These are phyloP conservation scores for Xylaria sp. DNA, from an alignment of 2,329 filamentous ascomycete species.

Conservation along the genomic window DNA sequence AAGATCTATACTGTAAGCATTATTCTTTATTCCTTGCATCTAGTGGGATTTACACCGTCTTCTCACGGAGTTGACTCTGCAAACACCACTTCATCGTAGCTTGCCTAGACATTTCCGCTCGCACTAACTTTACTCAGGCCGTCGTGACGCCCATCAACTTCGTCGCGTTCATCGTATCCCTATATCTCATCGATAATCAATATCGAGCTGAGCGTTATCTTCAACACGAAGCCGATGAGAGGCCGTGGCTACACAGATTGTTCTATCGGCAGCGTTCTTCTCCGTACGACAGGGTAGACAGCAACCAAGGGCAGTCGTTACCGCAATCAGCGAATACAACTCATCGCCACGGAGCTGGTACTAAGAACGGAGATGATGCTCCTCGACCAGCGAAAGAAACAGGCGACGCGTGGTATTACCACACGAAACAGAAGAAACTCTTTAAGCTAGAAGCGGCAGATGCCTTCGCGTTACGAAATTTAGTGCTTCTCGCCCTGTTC, in stretches of 20 bases:
- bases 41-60: background rate
- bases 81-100: background rate
- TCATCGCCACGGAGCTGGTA: background rate
- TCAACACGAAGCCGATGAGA: constrained; percentile 25
- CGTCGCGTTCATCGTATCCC: constrained; percentile 71
- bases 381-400: constrained; percentile 27
- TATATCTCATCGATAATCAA: constrained; percentile 69
- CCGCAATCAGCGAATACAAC: constrained; percentile 9
- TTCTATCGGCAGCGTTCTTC: constrained; percentile 54
- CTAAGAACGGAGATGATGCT: constrained; percentile 14
- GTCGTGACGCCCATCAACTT: constrained; percentile 72
- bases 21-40: background rate
- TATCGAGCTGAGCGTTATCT: constrained; percentile 60
- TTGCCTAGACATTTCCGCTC: background rate
- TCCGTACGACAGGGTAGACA: constrained; percentile 51
- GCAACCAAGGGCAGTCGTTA: constrained; percentile 19
- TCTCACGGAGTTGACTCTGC: background rate
- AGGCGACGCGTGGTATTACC: constrained; percentile 58
- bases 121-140: constrained; percentile 47
- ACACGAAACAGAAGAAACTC: constrained; percentile 68
- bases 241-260: constrained; percentile 55
- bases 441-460: constrained; percentile 70
- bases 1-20: constrained; percentile 43
- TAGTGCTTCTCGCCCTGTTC: constrained; percentile 63
- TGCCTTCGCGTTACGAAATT: constrained; percentile 68